Base-by-base conservation (phyloP, 1,139 yeast genomes). In the Schwanniomyces etchellsii region DNA sequence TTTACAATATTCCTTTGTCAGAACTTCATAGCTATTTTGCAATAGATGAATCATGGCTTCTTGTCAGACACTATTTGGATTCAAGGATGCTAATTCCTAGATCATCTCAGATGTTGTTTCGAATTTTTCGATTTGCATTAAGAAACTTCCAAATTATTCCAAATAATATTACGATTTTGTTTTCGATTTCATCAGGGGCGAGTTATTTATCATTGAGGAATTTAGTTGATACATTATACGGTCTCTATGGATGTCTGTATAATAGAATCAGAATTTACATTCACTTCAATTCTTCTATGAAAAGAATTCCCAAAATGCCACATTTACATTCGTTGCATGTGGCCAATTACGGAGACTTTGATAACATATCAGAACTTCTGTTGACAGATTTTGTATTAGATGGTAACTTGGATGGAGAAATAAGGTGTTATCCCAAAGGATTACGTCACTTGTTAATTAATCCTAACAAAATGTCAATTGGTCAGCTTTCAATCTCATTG, bases 281-380 rank as follows among this genome's bases (percentile, higher is more conserved):
- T n/a, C 27, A 20, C 9, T 10, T 29, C 10, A 25, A 20, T 11
- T 14, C 28, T n/a, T 25, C 14, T 10, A n/a, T 29, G 14, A 25
- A 12, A 13, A 9, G 16, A 5, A 25, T 27, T 14, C n/a, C 16
- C n/a, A 24, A 16, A 12, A 20, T 29, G 3, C 32, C 32, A 13
- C 32, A 20, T 3, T 26, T 29, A 12, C 32, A 29, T 12, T 25
- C 32, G n/a, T 26, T 29, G 16, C 32, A 29, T 10, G 26, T 29
- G 5, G 14, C 21, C 18, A 17, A 29, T 20, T 17, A 14, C n/a
- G 14, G 21, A 20, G 16, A 24, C 7, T 14, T 26, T 16, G 5
- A 13, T 5, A 14, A 11, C 20, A 16, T 29, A 10, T 14, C 15
- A 9, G 26, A 25, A 12, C 26, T 25, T 13, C 11, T n/a, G 10